Conservation (phyloP, 768 basidiomycete genomes). For the Psilocybe azurescens region DNA sequence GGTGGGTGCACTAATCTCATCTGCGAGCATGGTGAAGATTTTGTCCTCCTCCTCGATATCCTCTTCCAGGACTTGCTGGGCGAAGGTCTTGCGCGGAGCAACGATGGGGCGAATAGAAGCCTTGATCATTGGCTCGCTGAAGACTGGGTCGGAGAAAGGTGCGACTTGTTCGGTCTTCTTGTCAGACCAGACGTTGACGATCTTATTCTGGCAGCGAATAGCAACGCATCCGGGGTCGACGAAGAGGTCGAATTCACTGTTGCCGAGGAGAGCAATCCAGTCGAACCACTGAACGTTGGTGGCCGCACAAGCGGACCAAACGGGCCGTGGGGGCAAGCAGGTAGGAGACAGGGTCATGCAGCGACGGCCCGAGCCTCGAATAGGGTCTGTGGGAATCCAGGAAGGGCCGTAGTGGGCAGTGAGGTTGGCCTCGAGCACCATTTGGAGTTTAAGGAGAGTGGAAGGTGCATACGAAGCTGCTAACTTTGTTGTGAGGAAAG, state of each 20-base stretch:
- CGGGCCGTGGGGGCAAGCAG: conserved; percentile 70
- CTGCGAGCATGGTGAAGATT: conserved; percentile 75
- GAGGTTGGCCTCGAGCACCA: conserved; percentile 75
- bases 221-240: conserved; percentile 83
- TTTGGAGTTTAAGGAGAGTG: conserved; percentile 71
- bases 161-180: conserved; percentile 38
- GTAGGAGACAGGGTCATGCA: conserved; percentile 75
- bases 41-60: conserved; percentile 75
- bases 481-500: conserved; percentile 75
- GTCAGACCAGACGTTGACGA: conserved; percentile 74
- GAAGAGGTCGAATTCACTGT: conserved; percentile 77
- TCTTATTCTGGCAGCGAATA: conserved; percentile 57
- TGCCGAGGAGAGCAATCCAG: conserved; percentile 76
- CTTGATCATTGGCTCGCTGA: conserved; percentile 25
- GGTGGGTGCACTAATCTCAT: conserved; percentile 70
- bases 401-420: conserved; percentile 68
- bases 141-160: conserved; percentile 24
- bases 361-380: conserved; percentile 74
- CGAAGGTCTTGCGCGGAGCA: conserved; percentile 59
- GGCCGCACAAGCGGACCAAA: conserved; percentile 73
- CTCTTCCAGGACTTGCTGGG: conserved; percentile 75
- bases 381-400: conserved; percentile 69
- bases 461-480: conserved; percentile 59
- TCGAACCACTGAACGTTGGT: conserved; percentile 80
- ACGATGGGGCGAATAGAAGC: conserved; percentile 15